A percentile compares a stretch with the other conserved stretches of the same genome.
Evolutionary conservation across 257 asterid genomes (phyloP).

Genomic region (Gardenia jasminoides): DNA sequence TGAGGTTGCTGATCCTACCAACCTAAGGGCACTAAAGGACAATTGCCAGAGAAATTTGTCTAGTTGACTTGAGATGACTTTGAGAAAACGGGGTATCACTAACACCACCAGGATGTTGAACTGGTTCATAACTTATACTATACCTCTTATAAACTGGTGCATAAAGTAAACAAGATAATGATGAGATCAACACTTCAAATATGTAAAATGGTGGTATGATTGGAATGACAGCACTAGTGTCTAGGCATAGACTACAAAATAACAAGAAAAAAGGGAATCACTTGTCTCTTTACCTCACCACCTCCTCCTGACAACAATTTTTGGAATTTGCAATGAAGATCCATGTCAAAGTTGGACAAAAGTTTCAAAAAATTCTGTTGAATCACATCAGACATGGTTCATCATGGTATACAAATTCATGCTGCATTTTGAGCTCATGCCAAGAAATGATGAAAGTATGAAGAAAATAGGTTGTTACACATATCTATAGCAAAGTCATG

Average conservation of each 20-base stretch:
- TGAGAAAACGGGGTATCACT: background rate
- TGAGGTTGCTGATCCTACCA: background rate
- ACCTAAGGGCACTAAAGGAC: background rate
- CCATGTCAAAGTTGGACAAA: slow-evolving; percentile 3
- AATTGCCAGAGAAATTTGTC: background rate
- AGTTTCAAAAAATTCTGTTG: background rate
- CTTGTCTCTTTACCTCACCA: background rate
- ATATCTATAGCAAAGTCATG: background rate
- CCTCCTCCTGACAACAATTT: background rate
- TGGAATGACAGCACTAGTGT: background rate
- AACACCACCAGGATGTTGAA: too few species aligned
- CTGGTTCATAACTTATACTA: too few species aligned
- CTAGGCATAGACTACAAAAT: background rate
- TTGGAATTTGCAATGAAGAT: background rate
- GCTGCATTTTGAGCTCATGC: background rate
- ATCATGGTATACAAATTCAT: too few species aligned
- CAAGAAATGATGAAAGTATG: background rate
- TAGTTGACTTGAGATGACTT: background rate
- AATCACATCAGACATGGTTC: slow-evolving; percentile 3
- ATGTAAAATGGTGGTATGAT: background rate
- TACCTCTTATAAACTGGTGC: background rate
- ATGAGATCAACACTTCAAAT: background rate
- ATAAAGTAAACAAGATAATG: background rate
- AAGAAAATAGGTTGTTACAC: background rate
- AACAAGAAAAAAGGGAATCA: background rate